Evolutionary conservation across 2,329 filamentous ascomycete genomes (phyloP), one percentile per base, ranked within the genome.

Genomic region (Curvularia sp.): DNA sequence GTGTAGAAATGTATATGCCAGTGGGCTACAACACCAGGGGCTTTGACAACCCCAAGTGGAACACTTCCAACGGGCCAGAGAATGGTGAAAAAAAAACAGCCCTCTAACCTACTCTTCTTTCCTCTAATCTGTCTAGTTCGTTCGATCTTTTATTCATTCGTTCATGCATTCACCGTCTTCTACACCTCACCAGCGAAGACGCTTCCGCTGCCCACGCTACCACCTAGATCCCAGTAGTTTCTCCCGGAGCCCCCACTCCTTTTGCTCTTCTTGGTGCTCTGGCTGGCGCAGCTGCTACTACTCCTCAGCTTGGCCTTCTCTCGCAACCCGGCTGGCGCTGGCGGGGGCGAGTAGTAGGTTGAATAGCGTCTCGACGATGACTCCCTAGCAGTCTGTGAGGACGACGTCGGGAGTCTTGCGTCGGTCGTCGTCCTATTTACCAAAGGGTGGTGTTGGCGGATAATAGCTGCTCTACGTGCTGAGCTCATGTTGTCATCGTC

Each of bases 151-250:
- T 49, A 39, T 49, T n/a, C 33, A 5, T 38, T 38, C 33, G 15
- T 5, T 38, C 15, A 46, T 46, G 43, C 24, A 24, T 20, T n/a
- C 28, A 22, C 9, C n/a, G 7, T 12, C 20, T 7, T 42, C 22
- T 53, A 53, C 20, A 47, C 65, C 46, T 76, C 72, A 7, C 69
- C 70, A 43, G 69, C 72, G 26, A 75, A 59, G 4, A 75, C 71
- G 59, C 80, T 79, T 3, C 89, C 89, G 55, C 90, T 93, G 1
- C 90, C 91, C 24, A 92, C 85, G 67, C 88, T 93, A 5, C 88
- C 90, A 26, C 92, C 92, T 64, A 97, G 86, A 75, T 97, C 93
- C 93, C 93, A 97, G 76, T 96, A 97, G 74, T 96, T 92, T 53
- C 92, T 82, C 46, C 88, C 91, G 44, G 90, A 93, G 33, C 87